A percentile compares a stretch with the other conserved stretches of the same genome.
phyloP scores from a whole-genome alignment of 2,329 filamentous ascomycete genomes.

The Didymella keratinophila region DNA sequence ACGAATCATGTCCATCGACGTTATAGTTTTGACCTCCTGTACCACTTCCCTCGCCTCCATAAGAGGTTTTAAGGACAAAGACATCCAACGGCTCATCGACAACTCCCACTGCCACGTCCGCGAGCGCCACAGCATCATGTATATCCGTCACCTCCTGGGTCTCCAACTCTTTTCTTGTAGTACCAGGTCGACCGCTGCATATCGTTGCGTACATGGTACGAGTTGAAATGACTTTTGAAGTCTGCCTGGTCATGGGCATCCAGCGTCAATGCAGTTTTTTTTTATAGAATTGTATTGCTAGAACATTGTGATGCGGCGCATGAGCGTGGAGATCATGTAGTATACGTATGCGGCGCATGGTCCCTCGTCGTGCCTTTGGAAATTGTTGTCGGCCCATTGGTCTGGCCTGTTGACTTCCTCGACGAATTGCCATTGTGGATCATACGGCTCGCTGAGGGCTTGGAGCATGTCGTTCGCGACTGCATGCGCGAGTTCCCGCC shows the following conservation, averaged over 20 bases:
- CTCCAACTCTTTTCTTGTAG: neutral
- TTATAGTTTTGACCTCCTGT: neutral
- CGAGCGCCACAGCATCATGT: neutral
- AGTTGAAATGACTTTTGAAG: neutral
- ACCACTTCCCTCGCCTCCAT: neutral
- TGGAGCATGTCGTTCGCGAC: neutral
- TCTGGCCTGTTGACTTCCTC: neutral
- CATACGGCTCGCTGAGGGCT: neutral
- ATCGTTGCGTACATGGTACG: conserved; percentile 15
- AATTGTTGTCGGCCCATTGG: neutral
- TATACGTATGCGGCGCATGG: neutral
- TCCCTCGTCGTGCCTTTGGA: neutral
- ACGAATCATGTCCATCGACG: neutral
- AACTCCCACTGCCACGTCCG: neutral
- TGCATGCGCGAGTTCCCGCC: neutral
- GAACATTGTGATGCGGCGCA: neutral
- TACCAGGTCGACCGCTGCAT: neutral
- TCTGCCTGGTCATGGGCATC: neutral
- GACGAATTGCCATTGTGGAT: neutral
- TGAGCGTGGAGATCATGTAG: neutral
- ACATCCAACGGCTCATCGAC: neutral
- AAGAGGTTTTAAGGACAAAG: neutral
- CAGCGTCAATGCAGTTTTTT: neutral
- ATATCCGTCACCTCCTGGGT: neutral
- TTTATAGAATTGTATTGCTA: neutral